A percentile compares a stretch with the other conserved stretches of the same genome.
These are phyloP conservation scores for Spongospora subterranea DNA, from an alignment of 208 protist species.

Conservation along the genomic window DNA sequence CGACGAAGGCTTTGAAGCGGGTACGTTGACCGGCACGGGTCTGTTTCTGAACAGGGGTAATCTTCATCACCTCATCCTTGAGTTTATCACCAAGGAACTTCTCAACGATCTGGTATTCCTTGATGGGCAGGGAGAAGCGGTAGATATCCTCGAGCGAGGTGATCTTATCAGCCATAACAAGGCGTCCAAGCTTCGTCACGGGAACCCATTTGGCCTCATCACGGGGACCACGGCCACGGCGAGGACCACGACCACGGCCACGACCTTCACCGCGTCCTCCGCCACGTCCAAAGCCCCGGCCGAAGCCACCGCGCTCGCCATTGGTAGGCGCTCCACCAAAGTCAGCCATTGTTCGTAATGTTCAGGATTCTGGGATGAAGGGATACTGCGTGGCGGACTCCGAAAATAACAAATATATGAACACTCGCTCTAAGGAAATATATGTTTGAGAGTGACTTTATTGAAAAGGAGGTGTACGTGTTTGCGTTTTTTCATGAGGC, in stretches of 20 bases:
- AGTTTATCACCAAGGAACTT: constrained; percentile 87
- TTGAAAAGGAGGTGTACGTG: background rate
- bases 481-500: too few relatives aligned
- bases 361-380: background rate
- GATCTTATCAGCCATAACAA: constrained; percentile 91
- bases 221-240: constrained; percentile 65
- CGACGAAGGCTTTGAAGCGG: constrained; percentile 98
- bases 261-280: constrained; percentile 62
- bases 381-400: background rate
- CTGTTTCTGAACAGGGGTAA: constrained; percentile 99
- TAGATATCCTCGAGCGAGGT: constrained; percentile 97
- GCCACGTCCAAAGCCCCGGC: constrained; percentile 44
- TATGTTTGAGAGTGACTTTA: background rate
- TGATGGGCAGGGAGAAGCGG: constrained; percentile 98
- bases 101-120: constrained; percentile 99
- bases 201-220: constrained; percentile 95
- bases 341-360: constrained; percentile 52
- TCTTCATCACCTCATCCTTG: constrained; percentile 96
- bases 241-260: constrained; percentile 28
- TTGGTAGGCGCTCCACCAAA: constrained; percentile 45
- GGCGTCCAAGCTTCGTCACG: constrained; percentile 97
- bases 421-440: background rate
- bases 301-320: constrained; percentile 57
- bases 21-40: constrained; percentile 99
- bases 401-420: background rate